phyloP scores from a whole-genome alignment of 2,329 filamentous ascomycete species.

The Beauveria medogensis region DNA sequence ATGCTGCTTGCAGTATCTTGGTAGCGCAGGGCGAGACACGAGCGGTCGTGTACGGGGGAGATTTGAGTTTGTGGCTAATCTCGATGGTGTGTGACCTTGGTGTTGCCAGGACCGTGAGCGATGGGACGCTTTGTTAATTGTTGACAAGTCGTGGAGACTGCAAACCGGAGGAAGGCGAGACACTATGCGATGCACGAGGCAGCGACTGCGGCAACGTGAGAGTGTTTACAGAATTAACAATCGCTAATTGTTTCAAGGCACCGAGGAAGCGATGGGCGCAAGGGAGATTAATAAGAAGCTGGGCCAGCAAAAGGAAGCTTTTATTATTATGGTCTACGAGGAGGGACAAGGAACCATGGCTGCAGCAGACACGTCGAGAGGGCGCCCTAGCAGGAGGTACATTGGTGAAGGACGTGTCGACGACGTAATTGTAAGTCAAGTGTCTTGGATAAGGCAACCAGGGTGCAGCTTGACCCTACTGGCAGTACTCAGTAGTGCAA shows the following conservation, averaged over 20 bases:
- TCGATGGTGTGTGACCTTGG: neutral
- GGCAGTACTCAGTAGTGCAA: neutral
- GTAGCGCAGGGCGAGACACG: slow-evolving; percentile 1
- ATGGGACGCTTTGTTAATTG: slow-evolving; percentile 2
- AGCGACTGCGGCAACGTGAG: neutral
- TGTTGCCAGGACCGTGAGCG: neutral
- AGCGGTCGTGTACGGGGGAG: slow-evolving; percentile 4
- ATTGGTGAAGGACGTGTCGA: neutral
- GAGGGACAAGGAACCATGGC: neutral
- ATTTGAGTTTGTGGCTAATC: slow-evolving; percentile 10
- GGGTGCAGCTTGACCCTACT: neutral
- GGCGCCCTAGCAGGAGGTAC: neutral
- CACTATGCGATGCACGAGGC: neutral
- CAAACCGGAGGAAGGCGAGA: slow-evolving; percentile 4
- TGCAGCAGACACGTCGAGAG: neutral
- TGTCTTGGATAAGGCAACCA: neutral
- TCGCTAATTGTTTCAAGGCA: neutral
- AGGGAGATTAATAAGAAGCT: slow-evolving; percentile 6
- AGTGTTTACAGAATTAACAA: neutral
- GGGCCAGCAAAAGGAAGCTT: neutral
- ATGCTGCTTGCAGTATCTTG: neutral
- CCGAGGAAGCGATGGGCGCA: neutral
- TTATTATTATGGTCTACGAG: neutral
- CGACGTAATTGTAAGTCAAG: slow-evolving; percentile 11
- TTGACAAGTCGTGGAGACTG: neutral